Evolutionary conservation across 2,329 filamentous ascomycete species (phyloP).

Genomic region (Phaeosphaeriaceae sp.): DNA sequence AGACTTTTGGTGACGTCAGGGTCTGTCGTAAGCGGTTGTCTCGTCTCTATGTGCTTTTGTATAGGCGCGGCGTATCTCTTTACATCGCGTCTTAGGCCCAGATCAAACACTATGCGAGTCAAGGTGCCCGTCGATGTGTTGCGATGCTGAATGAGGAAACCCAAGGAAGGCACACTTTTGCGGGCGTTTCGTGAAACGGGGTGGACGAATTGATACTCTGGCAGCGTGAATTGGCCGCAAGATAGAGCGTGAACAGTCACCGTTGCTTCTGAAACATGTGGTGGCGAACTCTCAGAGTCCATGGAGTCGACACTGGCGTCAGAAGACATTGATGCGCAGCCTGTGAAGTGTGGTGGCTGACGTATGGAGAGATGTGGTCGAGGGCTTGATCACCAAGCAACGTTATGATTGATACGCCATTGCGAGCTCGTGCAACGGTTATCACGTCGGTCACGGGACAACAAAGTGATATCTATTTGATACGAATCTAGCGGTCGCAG

Average conservation of each 20-base stretch:
- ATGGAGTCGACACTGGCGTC: neutral
- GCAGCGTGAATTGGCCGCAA: constrained; percentile 54
- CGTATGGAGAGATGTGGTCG: neutral
- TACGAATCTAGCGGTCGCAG: neutral
- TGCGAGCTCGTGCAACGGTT: neutral
- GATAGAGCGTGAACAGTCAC: constrained; percentile 50
- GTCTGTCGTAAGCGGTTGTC: constrained; percentile 53
- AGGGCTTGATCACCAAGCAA: neutral
- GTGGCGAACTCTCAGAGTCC: neutral
- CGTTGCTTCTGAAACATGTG: constrained; percentile 19
- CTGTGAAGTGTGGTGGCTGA: neutral
- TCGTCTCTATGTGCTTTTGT: constrained; percentile 55
- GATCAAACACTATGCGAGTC: constrained; percentile 60
- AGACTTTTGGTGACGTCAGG: constrained; percentile 51
- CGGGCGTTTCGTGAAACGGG: constrained; percentile 53
- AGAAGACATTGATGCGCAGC: neutral
- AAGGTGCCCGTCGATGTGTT: constrained; percentile 43
- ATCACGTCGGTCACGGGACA: neutral
- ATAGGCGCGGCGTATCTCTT: constrained; percentile 54
- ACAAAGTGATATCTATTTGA: neutral
- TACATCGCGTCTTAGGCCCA: constrained; percentile 59
- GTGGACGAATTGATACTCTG: constrained; percentile 57
- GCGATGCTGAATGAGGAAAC: constrained; percentile 61
- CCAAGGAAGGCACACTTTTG: constrained; percentile 61
- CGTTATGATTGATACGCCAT: neutral